phyloP scores from a whole-genome alignment of 768 basidiomycete genomes.

The Lactarius vividus region DNA sequence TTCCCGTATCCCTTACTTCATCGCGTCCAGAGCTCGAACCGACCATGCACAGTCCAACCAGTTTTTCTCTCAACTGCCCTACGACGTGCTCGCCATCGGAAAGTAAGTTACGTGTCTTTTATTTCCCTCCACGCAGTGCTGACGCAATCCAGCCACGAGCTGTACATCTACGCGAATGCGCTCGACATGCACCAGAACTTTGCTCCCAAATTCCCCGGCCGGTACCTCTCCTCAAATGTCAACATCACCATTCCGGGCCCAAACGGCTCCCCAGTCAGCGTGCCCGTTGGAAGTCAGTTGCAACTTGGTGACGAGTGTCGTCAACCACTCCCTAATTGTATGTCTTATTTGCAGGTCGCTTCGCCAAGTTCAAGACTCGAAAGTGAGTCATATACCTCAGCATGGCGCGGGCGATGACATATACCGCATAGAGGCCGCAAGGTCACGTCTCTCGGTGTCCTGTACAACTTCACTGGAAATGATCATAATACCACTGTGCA shows the following conservation, averaged over 20 bases:
- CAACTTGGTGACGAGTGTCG: neutral
- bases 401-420: neutral
- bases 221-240: constrained; percentile 81
- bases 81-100: constrained; percentile 82
- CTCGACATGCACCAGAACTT: constrained; percentile 74
- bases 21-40: constrained; percentile 1
- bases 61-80: constrained; percentile 69
- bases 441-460: constrained; percentile 77
- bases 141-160: constrained; percentile 58
- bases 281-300: constrained; percentile 46
- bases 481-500: constrained; percentile 73
- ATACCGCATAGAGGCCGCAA: constrained; percentile 50
- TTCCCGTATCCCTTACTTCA: neutral
- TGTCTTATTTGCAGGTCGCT: constrained; percentile 45
- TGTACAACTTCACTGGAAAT: constrained; percentile 76
- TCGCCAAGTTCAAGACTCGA: constrained; percentile 67
- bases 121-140: constrained; percentile 10
- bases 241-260: constrained; percentile 69
- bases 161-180: constrained; percentile 66
- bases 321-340: neutral
- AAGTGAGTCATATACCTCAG: constrained; percentile 46
- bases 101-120: constrained; percentile 48
- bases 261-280: constrained; percentile 36
- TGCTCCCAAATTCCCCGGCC: constrained; percentile 59
- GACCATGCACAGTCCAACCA: constrained; percentile 53